Evolutionary conservation across 169 alveolate genomes (phyloP), one percentile per base, ranked within the genome.

Genomic region (Plasmodium cynomolgi): DNA sequence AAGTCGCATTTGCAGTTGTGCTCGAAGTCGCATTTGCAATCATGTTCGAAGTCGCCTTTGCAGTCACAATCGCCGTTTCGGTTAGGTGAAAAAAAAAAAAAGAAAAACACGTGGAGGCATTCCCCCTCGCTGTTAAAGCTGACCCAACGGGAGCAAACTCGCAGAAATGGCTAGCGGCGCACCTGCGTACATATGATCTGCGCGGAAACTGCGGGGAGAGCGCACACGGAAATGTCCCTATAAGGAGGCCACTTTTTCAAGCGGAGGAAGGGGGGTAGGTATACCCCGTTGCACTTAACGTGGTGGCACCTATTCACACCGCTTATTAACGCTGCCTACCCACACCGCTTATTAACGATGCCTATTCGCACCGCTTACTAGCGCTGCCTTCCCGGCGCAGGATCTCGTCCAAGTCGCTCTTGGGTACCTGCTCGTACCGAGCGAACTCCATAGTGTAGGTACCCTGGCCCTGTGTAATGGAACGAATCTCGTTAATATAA

Each of bases 371-470:
- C 62, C 23, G 13, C 62, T 13, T 50, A 50, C 15, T 50, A 7
- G 1, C 23, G 23, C 13, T 9, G 20, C 23, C 2, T 3, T 1
- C 9, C 20, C 44, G 0, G 23, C 62, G 62, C 44, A 95, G 83
- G 58, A 81, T 91, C 20, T 85, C 97, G n/a, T 97, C 97, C 84
- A 96, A 97, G 37, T 97, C 98, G 9, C 84, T 93, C 72, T 95
- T 95, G 58, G 92, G 92, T 96, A 97, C 97, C 47, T 92, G 97
- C 80, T 96, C 97, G 83, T 97, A 97, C 26, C 95, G 39, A 8
- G 96, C 83, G 86, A 97, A 98, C 91, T 98, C 99, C 99, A 98
- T 98, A 13, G 98, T 97, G 96, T 97, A 98, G 92, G 98, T 99
- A 20, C 99, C 99, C 95, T 97, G 98, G 1, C 99, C 99, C 91